Conservation (phyloP, 75 land plant species). For the Selaginella tamariscina region DNA sequence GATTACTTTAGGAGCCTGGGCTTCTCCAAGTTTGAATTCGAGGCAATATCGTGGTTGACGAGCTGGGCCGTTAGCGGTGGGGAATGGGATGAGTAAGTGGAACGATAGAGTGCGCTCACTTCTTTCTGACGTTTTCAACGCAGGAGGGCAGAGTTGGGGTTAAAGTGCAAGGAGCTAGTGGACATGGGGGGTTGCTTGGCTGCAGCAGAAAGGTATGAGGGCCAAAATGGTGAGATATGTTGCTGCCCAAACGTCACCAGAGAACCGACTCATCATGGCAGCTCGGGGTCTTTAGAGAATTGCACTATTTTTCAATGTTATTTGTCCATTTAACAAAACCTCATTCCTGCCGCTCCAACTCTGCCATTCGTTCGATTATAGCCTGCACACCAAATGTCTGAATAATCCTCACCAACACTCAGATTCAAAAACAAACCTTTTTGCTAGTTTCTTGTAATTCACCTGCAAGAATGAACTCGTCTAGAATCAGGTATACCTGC, state of each 20-base stretch:
- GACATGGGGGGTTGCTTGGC: constrained; percentile 64
- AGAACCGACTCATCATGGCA: constrained; percentile 69
- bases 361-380: constrained; percentile 95
- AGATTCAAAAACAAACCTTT: constrained; percentile 33
- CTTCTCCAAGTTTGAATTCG: constrained; percentile 59
- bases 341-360: constrained; percentile 84
- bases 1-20: constrained; percentile 45
- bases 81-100: constrained; percentile 30
- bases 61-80: constrained; percentile 85
- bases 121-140: constrained; percentile 8
- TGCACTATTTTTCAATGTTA: no score
- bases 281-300: no score
- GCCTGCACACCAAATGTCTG: constrained; percentile 43
- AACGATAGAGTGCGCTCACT: constrained; percentile 16
- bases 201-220: constrained; percentile 39
- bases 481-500: constrained; percentile 86
- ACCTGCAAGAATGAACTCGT: constrained; percentile 96
- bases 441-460: constrained; percentile 95
- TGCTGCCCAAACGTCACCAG: constrained; percentile 61
- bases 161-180: constrained; percentile 80
- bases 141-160: constrained; percentile 47
- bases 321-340: background rate
- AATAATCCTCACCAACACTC: background rate
- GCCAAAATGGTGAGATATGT: constrained; percentile 63
- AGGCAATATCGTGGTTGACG: constrained; percentile 82